Conservation (phyloP, 768 basidiomycete genomes). For the Calocybe indica region DNA sequence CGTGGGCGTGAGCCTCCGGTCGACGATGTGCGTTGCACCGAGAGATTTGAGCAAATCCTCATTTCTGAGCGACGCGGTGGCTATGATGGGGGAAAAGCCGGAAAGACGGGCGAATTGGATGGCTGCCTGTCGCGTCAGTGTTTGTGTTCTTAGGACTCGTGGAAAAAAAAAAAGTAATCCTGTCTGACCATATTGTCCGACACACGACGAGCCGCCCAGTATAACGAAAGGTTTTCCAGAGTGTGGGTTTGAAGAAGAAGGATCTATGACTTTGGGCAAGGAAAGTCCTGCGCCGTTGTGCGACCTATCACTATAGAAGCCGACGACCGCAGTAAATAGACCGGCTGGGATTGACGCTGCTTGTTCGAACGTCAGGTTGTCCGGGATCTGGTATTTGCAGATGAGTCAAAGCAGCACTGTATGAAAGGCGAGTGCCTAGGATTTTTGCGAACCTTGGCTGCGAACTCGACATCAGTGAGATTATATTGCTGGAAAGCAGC, state of each 20-base stretch:
- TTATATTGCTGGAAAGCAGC: constrained; percentile 29
- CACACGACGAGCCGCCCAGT: constrained; percentile 14
- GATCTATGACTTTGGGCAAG: constrained; percentile 4
- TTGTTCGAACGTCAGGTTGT: constrained; percentile 33
- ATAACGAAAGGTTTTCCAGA: constrained; percentile 11
- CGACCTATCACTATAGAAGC: constrained; percentile 14
- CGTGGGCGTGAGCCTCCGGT: constrained; percentile 6
- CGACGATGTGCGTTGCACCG: constrained; percentile 30
- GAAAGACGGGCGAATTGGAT: constrained; percentile 30
- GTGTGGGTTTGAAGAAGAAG: constrained; percentile 6
- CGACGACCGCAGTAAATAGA: constrained; percentile 34
- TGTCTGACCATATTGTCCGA: constrained; percentile 15
- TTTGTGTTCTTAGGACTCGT: constrained; percentile 14
- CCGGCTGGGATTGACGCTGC: constrained; percentile 37
- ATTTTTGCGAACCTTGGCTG: constrained; percentile 20
- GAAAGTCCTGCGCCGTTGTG: constrained; percentile 8
- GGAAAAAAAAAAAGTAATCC: not conserved
- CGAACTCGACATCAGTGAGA: constrained; percentile 23
- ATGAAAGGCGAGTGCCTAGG: not conserved
- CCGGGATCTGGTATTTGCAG: constrained; percentile 26
- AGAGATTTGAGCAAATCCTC: constrained; percentile 22
- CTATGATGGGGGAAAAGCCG: constrained; percentile 35
- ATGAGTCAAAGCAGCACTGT: not conserved
- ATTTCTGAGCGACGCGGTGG: constrained; percentile 22
- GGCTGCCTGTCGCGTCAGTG: constrained; percentile 10